Base-by-base conservation (phyloP, 441 rosid species). In the Pelargonium cotyledonis region DNA sequence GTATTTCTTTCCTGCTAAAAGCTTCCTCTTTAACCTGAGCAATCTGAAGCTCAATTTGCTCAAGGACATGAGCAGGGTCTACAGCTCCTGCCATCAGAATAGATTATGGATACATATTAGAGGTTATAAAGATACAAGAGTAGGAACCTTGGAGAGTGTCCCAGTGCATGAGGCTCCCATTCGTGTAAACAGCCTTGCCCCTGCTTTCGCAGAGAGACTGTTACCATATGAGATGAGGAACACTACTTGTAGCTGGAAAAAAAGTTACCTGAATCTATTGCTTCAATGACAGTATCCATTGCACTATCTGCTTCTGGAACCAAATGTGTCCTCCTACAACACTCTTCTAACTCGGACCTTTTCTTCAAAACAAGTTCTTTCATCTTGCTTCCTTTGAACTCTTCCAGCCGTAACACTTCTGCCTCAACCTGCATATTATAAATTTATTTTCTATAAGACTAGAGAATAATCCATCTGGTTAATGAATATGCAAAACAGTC, bases 291-390 rank as follows among this genome's bases (percentile, higher is more conserved):
- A 75, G 82, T 77, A 70, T 92, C 95, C 23, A 88, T 73, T 14
- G 87, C 81, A 77, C 73, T 75, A 72, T 89, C 85, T 31, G 83
- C 76, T 74, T 90, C 88, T 21, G 95, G 89, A 72, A 86, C 73
- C 87, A 90, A 67, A 77, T 90, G 99, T 5, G 96, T 90, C 83
- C 87, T 92, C 78, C 93, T 85, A 76, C 98, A 92, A 44, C 85
- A 86, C 49, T 95, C 98, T 75, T 90, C 96, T 66, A 95, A 82
- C 73, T 92, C 99, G 18, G 85, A 78, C 74, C 87, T 86, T 80
- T 95, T 95, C 87, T 95, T 95, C 73, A 88, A 73, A 58, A 95
- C 98, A 80, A 92, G 96, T 72, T 95, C 99, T 81, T 87, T 92
- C 99, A 92, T 90, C 88, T 87, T 95, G 87, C 97, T 92, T 44